Base-by-base conservation (phyloP, 805 yeast genomes). In the Candida broadrunensis region DNA sequence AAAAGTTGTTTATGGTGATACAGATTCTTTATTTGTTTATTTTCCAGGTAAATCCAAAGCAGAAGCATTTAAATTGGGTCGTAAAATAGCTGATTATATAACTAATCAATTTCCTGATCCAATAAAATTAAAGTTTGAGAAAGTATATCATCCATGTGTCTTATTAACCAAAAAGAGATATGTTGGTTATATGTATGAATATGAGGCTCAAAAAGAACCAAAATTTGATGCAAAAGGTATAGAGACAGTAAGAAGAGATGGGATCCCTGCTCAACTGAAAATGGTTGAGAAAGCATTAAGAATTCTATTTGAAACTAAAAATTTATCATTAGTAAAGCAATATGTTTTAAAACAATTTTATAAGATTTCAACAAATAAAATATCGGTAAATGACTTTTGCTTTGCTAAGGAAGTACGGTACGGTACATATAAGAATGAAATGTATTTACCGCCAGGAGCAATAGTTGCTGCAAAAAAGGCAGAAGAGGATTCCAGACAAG, bases 171-270 rank as follows among this genome's bases (percentile, higher is more conserved):
- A 93, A 58, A 93, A 93, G 57, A 60, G 99, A 33, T 93, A 93
- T 55, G 96, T 89, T 15, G 99, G 99, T 0, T 81, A 83, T 56
- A 73, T 85, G 32, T 91, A 75, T 60, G 96, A 86, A 48, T 51
- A 58, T 14, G 75, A 71, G 21, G 63, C 61, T 13, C 89, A 85
- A 49, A 47, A 39, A 2, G 63, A 45, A 5, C 88, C 97, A 0
- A 72, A 62, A 25, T 89, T 93, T 59, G 98, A 93, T 66, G 97
- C 99, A 0, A 93, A 93, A 50, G 99, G 99, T 1, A 89, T 88
- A 11, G 99, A 93, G 56, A 93, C 98, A 0, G 87, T 93, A 0
- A 65, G 99, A 47, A 67, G 99, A 47, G 99, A 93, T 61, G 98
- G 98, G 0, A 85, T 90, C 19, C 95, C 95, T 0, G 96, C 96